These are phyloP conservation scores for Gnomoniopsis smithogilvyi DNA, from an alignment of 2,329 filamentous ascomycete species.

Conservation along the genomic window DNA sequence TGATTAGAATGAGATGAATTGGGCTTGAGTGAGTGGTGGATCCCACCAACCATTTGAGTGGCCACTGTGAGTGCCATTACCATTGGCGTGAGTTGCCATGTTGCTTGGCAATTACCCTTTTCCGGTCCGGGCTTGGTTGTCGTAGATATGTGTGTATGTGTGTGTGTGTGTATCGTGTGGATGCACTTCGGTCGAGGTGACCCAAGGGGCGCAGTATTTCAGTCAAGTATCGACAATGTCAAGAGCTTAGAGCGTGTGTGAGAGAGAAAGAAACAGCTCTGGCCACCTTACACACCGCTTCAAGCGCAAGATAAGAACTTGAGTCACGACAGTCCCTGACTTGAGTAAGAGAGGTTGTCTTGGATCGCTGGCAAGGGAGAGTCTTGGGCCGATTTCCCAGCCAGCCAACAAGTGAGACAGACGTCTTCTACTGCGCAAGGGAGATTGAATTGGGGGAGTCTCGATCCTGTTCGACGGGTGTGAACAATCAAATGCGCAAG, in stretches of 20 bases:
- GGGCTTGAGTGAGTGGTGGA: background rate
- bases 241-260: background rate
- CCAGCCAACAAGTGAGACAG: background rate
- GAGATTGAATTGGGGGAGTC: background rate
- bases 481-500: background rate
- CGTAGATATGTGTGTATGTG: background rate
- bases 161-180: background rate
- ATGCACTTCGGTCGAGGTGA: background rate
- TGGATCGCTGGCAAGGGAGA: conserved; percentile 1
- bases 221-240: conserved; percentile 4
- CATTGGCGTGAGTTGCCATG: conserved; percentile 9
- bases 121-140: background rate
- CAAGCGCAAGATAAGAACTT: background rate
- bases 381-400: background rate
- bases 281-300: background rate
- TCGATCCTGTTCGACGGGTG: background rate
- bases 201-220: background rate
- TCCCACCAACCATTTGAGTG: conserved; percentile 9
- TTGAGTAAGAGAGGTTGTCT: background rate
- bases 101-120: background rate
- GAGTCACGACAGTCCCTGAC: background rate
- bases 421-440: background rate
- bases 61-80: background rate
- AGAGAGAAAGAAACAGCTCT: background rate
- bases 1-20: too few relatives aligned